Evolutionary conservation across 768 basidiomycete genomes (phyloP), one percentile per base, ranked within the genome.

Genomic region (Pleurotus cornucopiae): DNA sequence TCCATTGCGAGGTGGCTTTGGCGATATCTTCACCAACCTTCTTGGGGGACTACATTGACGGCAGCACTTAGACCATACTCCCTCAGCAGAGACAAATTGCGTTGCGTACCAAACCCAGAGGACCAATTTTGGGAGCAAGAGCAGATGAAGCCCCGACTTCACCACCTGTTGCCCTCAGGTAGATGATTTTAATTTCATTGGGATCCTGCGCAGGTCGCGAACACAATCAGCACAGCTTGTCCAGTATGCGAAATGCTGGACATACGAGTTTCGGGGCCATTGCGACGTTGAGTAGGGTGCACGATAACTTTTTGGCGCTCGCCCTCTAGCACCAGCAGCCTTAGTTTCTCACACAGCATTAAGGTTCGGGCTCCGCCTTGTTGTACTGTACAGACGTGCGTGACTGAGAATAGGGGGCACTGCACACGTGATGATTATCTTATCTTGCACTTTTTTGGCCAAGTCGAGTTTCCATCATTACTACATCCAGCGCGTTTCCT

Each of bases 21-120:
- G 97, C 97, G 71, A 99, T 99, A 77, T 99, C 97, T 92, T 99
- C 97, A 77, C 97, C 97, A 76, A 99, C 97, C 81, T 98, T 98
- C 82, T 99, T 99, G 65, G 97, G 97, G 57, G 97, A 98, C 97
- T 98, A 64, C 49, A 56, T 20, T 1, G 30, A 44, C n/a, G 20
- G 20, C 39, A 25, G 54, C 49, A 37, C 34, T 69, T 56, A 68
- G 62, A 9, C 39, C 52, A 37, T 25, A 18, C 18, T 18, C 30
- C 30, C 13, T 47, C 18, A 20, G 45, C 45, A 25, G 25, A 14
- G 21, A 20, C 23, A 37, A 48, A 43, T 34, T 51, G 46, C 30
- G 51, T 48, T 49, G 76, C 94, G 67, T 71, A 98, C 96, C 71
- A 99, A 80, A 90, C 96, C 96, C 63, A 99, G 87, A 78, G 97